These are phyloP conservation scores for Ceratobasidium sp. DNA, from an alignment of 1,284 basidiomycete genomes.

Conservation along the genomic window DNA sequence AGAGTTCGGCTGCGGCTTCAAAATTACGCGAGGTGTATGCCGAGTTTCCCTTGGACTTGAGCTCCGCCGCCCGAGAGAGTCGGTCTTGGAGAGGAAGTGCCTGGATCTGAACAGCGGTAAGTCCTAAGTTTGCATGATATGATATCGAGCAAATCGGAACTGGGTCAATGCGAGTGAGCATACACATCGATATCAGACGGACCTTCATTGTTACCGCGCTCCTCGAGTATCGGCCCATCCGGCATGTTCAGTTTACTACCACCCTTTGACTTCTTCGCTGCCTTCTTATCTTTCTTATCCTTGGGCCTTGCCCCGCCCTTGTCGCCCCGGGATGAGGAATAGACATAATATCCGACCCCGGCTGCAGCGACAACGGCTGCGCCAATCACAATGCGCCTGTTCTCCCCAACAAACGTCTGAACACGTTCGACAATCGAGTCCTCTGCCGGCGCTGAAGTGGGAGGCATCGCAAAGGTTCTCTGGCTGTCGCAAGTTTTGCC, in stretches of 20 bases:
- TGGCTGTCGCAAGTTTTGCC: conserved; percentile 19
- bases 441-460: conserved; percentile 1
- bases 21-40: conserved; percentile 86
- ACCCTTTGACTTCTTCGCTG: conserved; percentile 59
- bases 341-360: conserved; percentile 75
- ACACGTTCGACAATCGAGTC: conserved; percentile 61
- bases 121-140: conserved; percentile 51
- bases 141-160: conserved; percentile 21
- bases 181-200: neutral
- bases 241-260: conserved; percentile 49
- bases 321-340: conserved; percentile 47
- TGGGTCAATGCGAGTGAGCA: neutral
- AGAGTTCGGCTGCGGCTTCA: conserved; percentile 77
- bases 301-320: conserved; percentile 64
- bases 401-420: conserved; percentile 72
- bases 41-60: conserved; percentile 91
- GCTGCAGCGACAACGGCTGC: conserved; percentile 74
- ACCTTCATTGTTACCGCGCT: conserved; percentile 51
- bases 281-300: conserved; percentile 63
- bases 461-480: neutral
- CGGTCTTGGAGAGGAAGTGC: conserved; percentile 65
- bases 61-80: conserved; percentile 71
- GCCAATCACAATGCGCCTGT: conserved; percentile 73
- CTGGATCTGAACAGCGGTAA: conserved; percentile 63
- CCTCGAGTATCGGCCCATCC: conserved; percentile 79